Percentiles rank a stretch among this genome's conserved stretches.
These are phyloP conservation scores for Geopyxis carbonaria DNA, from an alignment of 495 filamentous ascomycete genomes.

Conservation along the genomic window DNA sequence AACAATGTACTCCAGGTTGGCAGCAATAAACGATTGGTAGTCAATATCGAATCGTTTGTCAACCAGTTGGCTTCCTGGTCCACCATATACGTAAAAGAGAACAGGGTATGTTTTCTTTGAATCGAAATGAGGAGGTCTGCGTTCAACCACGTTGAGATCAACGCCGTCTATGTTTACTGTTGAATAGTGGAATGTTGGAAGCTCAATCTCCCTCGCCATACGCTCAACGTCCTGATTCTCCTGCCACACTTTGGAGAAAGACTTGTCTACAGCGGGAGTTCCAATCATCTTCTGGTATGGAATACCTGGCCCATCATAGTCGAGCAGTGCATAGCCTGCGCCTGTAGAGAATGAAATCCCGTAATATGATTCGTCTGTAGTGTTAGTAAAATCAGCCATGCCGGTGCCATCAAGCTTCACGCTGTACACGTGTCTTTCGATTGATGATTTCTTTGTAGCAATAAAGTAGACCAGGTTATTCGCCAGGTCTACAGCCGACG, in stretches of 20 bases:
- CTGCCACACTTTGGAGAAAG: constrained; percentile 54
- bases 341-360: constrained; percentile 68
- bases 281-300: constrained; percentile 86
- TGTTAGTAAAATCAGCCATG: constrained; percentile 56
- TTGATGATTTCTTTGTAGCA: constrained; percentile 70
- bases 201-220: constrained; percentile 54
- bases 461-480: constrained; percentile 81
- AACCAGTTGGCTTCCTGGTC: constrained; percentile 77
- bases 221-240: constrained; percentile 53
- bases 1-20: constrained; percentile 77
- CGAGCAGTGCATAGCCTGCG: constrained; percentile 63
- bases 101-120: constrained; percentile 75
- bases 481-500: constrained; percentile 70
- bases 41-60: constrained; percentile 67
- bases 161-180: constrained; percentile 68
- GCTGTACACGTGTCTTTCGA: constrained; percentile 76
- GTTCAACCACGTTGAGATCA: constrained; percentile 71
- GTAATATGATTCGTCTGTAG: constrained; percentile 64
- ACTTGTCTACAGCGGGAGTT: constrained; percentile 48
- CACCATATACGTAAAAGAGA: constrained; percentile 82
- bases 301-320: constrained; percentile 67
- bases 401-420: constrained; percentile 66
- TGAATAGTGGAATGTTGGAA: constrained; percentile 70
- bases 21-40: constrained; percentile 80
- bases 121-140: constrained; percentile 81